These are phyloP conservation scores for Mycena amicta DNA, from an alignment of 768 basidiomycete genomes.

Conservation along the genomic window DNA sequence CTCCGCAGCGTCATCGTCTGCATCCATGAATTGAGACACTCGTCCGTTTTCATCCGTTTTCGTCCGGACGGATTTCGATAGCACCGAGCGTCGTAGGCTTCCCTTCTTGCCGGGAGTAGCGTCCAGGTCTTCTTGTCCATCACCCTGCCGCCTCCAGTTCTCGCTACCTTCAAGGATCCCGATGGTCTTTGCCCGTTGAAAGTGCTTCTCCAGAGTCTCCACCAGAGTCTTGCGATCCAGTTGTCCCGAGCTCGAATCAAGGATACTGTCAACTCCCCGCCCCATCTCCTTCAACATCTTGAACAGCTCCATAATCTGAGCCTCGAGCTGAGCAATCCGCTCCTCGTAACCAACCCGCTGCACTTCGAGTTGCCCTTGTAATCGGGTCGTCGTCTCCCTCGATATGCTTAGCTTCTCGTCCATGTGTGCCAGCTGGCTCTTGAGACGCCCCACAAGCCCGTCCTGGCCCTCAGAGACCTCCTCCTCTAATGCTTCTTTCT, in stretches of 20 bases:
- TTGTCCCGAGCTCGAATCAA: conserved; percentile 56
- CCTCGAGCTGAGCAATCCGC: conserved; percentile 83
- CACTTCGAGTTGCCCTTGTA: conserved; percentile 76
- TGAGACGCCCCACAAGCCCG: conserved; percentile 83
- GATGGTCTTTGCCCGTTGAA: conserved; percentile 84
- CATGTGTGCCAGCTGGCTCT: conserved; percentile 63
- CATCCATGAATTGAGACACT: conserved; percentile 87
- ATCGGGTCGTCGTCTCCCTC: conserved; percentile 72
- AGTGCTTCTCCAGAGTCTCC: conserved; percentile 75
- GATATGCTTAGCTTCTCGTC: conserved; percentile 82
- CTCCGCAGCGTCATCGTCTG: conserved; percentile 79
- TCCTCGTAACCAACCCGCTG: conserved; percentile 85
- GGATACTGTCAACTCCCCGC: conserved; percentile 72
- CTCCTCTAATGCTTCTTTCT: conserved; percentile 82
- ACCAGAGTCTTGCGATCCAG: conserved; percentile 86
- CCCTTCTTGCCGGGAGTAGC: conserved; percentile 58
- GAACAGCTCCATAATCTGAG: conserved; percentile 92
- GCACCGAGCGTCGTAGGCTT: conserved; percentile 40
- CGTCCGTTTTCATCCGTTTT: conserved; percentile 54
- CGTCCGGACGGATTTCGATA: conserved; percentile 33
- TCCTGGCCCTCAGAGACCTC: conserved; percentile 81
- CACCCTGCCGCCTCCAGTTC: conserved; percentile 36
- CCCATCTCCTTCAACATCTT: conserved; percentile 89
- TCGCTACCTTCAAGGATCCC: conserved; percentile 74
- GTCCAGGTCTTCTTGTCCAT: conserved; percentile 58